Evolutionary conservation across 306 rosid species (phyloP).

Genomic region (Quercus agrifolia): DNA sequence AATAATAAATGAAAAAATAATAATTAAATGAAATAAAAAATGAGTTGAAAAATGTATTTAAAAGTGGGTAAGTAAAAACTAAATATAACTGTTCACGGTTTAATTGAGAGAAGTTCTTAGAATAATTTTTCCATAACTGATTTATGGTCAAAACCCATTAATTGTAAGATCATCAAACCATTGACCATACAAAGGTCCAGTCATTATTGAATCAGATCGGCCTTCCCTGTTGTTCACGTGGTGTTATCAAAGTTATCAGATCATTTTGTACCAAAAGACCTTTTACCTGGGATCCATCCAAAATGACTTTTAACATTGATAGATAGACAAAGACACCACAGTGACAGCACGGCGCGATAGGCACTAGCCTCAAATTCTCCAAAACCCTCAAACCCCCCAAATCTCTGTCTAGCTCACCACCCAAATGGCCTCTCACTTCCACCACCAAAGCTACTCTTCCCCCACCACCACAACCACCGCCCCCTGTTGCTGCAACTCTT

Average conservation of each 20-base stretch:
- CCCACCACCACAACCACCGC: constrained; percentile 20
- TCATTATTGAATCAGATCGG: neutral
- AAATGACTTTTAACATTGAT: neutral
- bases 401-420: neutral
- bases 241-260: neutral
- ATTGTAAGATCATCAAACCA: neutral
- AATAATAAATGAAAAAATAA: too few relatives aligned
- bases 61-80: too few relatives aligned
- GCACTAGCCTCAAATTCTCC: neutral
- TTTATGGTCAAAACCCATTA: too few relatives aligned
- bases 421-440: constrained; percentile 61
- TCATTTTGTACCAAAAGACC: too few relatives aligned
- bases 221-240: neutral
- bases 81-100: too few relatives aligned
- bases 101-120: too few relatives aligned
- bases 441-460: constrained; percentile 26
- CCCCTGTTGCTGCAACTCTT: constrained; percentile 34
- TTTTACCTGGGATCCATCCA: too few relatives aligned
- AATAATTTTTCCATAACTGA: too few relatives aligned
- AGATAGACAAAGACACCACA: too few relatives aligned
- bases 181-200: neutral
- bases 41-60: too few relatives aligned
- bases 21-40: too few relatives aligned
- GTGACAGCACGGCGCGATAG: too few relatives aligned
- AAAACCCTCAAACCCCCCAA: neutral